These are phyloP conservation scores for Lentinula sp. DNA, from an alignment of 768 basidiomycete genomes.

Conservation along the genomic window DNA sequence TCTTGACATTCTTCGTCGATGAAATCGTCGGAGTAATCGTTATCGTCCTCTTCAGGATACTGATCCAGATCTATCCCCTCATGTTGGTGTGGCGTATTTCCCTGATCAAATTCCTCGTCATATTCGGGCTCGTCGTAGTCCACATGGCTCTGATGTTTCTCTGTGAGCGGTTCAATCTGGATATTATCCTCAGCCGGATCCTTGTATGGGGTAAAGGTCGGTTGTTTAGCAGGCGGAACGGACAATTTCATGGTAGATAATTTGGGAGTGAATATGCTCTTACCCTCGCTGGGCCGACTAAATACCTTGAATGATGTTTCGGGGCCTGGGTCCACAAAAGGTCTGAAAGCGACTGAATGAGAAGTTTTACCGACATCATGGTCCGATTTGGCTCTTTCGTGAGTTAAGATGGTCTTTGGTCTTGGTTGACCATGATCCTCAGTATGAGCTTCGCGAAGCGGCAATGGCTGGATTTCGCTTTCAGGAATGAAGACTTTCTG, in stretches of 20 bases:
- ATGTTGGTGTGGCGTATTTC: slow-evolving; percentile 23
- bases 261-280: slow-evolving; percentile 44
- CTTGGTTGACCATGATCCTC: slow-evolving; percentile 38
- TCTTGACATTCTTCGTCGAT: slow-evolving; percentile 18
- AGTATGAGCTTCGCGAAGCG: slow-evolving; percentile 38
- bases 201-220: slow-evolving; percentile 35
- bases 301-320: slow-evolving; percentile 62
- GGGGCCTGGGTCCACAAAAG: slow-evolving; percentile 37
- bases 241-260: slow-evolving; percentile 19
- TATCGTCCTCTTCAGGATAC: slow-evolving; percentile 24
- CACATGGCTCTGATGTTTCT: slow-evolving; percentile 14
- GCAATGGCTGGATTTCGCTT: slow-evolving; percentile 31
- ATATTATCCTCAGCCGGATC: slow-evolving; percentile 8
- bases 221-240: slow-evolving; percentile 29
- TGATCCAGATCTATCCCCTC: slow-evolving; percentile 21
- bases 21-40: slow-evolving; percentile 14
- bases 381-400: slow-evolving; percentile 40
- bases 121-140: slow-evolving; percentile 9
- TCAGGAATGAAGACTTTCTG: slow-evolving; percentile 60
- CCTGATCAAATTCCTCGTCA: slow-evolving; percentile 19
- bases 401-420: slow-evolving; percentile 25
- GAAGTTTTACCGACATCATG: slow-evolving; percentile 22
- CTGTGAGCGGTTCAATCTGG: slow-evolving; percentile 19
- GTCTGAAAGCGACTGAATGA: slow-evolving; percentile 26
- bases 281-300: slow-evolving; percentile 51